Evolutionary conservation across 257 asterid species (phyloP).

Genomic region (Solanum neorickii): DNA sequence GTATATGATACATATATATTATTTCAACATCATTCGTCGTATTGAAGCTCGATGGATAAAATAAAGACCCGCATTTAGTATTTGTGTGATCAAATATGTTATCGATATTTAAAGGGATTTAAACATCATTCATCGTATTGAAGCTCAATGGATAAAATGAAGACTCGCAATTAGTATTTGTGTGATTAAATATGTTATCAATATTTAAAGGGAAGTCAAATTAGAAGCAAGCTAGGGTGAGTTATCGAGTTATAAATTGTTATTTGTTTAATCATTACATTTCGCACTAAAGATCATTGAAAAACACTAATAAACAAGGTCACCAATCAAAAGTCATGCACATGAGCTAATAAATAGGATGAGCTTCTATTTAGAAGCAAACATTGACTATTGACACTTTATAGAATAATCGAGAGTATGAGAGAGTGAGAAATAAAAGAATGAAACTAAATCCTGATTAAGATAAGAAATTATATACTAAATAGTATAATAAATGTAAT

Average conservation of each 20-base stretch:
- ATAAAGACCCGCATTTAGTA: background rate
- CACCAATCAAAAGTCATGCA: background rate
- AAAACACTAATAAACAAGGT: background rate
- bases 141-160: background rate
- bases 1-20: no score
- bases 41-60: background rate
- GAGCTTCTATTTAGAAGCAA: background rate
- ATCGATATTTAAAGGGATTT: no score
- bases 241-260: background rate
- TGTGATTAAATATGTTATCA: background rate
- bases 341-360: background rate
- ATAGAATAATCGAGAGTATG: background rate
- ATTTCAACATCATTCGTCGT: no score
- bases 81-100: background rate
- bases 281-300: background rate
- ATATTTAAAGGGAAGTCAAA: background rate
- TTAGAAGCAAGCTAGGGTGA: no score
- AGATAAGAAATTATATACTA: background rate
- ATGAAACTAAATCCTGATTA: no score
- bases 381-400: background rate
- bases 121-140: background rate
- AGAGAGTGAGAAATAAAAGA: background rate
- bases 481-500: no score
- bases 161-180: no score
- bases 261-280: background rate